These are phyloP conservation scores for Debaryomyces maramus DNA, from an alignment of 805 yeast species.

Conservation along the genomic window DNA sequence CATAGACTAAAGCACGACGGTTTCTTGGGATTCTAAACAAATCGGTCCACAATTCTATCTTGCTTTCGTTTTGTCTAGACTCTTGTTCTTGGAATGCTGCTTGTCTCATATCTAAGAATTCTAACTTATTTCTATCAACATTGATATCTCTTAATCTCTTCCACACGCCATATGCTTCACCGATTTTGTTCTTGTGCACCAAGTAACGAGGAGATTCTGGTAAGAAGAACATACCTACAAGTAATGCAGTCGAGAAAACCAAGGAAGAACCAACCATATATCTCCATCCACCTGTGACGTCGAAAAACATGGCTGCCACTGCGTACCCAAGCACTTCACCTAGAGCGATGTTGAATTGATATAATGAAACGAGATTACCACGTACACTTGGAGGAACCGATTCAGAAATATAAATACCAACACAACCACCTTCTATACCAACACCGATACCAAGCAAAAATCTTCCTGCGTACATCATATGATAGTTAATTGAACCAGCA, in stretches of 20 bases:
- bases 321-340: slow-evolving; percentile 69
- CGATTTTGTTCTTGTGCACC: slow-evolving; percentile 49
- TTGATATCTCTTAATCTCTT: slow-evolving; percentile 51
- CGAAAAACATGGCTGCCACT: slow-evolving; percentile 59
- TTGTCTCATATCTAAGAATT: slow-evolving; percentile 58
- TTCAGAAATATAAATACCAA: slow-evolving; percentile 62
- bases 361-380: slow-evolving; percentile 61
- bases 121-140: slow-evolving; percentile 45
- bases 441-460: slow-evolving; percentile 62
- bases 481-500: slow-evolving; percentile 41
- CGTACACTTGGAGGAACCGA: slow-evolving; percentile 52
- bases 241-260: slow-evolving; percentile 53
- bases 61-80: slow-evolving; percentile 33
- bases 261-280: slow-evolving; percentile 65
- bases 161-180: slow-evolving; percentile 58
- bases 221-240: slow-evolving; percentile 51
- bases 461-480: slow-evolving; percentile 51
- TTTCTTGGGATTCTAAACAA: slow-evolving; percentile 56
- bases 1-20: slow-evolving; percentile 60
- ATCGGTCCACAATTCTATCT: slow-evolving; percentile 47
- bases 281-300: slow-evolving; percentile 61
- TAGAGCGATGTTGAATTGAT: slow-evolving; percentile 63
- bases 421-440: slow-evolving; percentile 66
- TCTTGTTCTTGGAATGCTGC: slow-evolving; percentile 50
- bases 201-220: slow-evolving; percentile 67